Evolutionary conservation across 495 filamentous ascomycete species (phyloP), one percentile per base, ranked within the genome.

Genomic region (Viridothelium virens): DNA sequence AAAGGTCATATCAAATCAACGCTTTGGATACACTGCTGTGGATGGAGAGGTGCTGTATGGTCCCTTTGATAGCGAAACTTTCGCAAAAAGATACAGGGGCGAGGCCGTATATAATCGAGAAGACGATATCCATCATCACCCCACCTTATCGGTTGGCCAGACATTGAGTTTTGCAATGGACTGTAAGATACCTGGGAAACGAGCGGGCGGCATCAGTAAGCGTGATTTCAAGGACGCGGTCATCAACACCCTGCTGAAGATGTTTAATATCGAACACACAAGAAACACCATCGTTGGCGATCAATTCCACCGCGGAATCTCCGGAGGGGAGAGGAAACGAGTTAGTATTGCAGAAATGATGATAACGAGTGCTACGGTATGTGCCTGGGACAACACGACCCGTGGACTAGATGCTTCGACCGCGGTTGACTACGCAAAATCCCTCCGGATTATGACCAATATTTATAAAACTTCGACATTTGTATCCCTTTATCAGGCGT

Each of bases 191-290:
- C 89, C 91, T 2, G 86, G 85, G 3, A 90, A 91, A 68, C 79
- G 89, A 12, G 87, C 88, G 0, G 79, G 81, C 2, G 87, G 87
- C 4, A 79, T 91, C 18, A 83, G 80, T 25, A 87, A 86, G 66
- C 75, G 79, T 1, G 84, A 87, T 56, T 91, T 90, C 77, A 89
- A 90, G 73, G 82, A 88, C 44, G 84, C 83, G 67, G 84, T 91
- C 31, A 83, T 89, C 56, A 80, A 84, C 16, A 81, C 87, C 72
- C 77, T 94, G n/a, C 77, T 93, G 47, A 89, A 86, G 67, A 91
- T 92, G 85, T 93, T 95, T 79, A 91, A 91, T 67, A 93, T 95
- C 53, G 85, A 90, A 70, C 90, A 95, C 71, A 93, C 90, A 1
- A 81, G 83, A 36, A 83, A 90, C 69, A 96, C 91, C 0, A 85